These are phyloP conservation scores for Acer negundo DNA, from an alignment of 345 rosid genomes.

Conservation along the genomic window DNA sequence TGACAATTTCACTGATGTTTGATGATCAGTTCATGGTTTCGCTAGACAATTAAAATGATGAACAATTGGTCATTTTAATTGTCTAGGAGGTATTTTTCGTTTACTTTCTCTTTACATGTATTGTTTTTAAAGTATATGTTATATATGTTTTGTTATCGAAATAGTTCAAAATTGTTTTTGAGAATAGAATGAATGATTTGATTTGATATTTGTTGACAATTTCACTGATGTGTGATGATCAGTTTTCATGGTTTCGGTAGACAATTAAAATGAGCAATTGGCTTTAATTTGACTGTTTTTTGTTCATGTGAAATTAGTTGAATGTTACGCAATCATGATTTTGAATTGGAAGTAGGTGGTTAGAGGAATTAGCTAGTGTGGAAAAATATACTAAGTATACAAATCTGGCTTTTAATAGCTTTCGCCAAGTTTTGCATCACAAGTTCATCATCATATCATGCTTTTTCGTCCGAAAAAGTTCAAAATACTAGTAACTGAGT, in stretches of 20 bases:
- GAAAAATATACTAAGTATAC: background rate
- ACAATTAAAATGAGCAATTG: background rate
- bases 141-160: background rate
- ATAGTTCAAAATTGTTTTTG: no score
- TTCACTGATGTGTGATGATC: no score
- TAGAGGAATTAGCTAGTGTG: background rate
- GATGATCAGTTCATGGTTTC: background rate
- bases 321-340: background rate
- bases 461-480: no score
- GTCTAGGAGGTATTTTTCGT: conserved; percentile 36
- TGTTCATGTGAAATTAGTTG: background rate
- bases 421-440: no score
- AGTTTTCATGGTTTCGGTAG: background rate
- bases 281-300: background rate
- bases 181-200: no score
- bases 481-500: no score
- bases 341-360: background rate
- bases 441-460: no score
- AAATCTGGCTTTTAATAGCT: background rate
- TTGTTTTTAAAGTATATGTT: background rate
- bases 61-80: no score
- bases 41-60: background rate
- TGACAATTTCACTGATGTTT: no score
- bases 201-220: no score
- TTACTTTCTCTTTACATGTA: background rate